A percentile compares a stretch with the other conserved stretches of the same genome.
Evolutionary conservation across 305 asterid species (phyloP).

Genomic region (Plantago rigida): DNA sequence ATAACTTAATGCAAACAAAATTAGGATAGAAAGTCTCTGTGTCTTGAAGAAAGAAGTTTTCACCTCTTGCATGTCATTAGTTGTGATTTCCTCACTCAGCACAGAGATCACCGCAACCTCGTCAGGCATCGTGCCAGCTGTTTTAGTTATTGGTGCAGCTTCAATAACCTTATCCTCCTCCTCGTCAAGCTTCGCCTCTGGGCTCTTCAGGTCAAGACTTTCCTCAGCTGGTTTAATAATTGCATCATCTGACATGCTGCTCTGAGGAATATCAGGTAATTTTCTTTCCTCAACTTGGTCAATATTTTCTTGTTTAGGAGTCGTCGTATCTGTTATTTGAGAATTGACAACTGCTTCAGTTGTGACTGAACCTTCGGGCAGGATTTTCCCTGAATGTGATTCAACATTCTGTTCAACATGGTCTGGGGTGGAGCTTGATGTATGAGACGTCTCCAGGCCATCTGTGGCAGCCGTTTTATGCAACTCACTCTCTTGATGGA

Average conservation of each 20-base stretch:
- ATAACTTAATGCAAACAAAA: slow-evolving; percentile 23
- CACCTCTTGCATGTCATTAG: slow-evolving; percentile 46
- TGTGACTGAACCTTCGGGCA: slow-evolving; percentile 32
- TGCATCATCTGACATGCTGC: slow-evolving; percentile 37
- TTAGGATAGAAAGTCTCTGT: slow-evolving; percentile 1
- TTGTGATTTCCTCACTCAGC: slow-evolving; percentile 31
- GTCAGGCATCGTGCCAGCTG: slow-evolving; percentile 29
- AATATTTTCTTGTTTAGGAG: slow-evolving; percentile 31
- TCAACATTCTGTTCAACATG: slow-evolving; percentile 36
- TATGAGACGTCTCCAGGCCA: slow-evolving; percentile 30
- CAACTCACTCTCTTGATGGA: slow-evolving; percentile 29
- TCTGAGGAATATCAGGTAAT: slow-evolving; percentile 31
- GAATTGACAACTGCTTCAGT: slow-evolving; percentile 34
- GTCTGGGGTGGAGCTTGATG: slow-evolving; percentile 31
- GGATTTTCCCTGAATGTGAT: slow-evolving; percentile 32
- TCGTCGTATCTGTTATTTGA: slow-evolving; percentile 35
- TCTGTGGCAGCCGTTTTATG: slow-evolving; percentile 25
- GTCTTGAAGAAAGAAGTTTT: slow-evolving; percentile 17
- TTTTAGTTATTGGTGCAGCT: slow-evolving; percentile 24
- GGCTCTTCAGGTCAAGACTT: slow-evolving; percentile 32
- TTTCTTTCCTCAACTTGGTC: slow-evolving; percentile 34
- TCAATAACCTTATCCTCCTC: slow-evolving; percentile 41
- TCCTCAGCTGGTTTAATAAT: slow-evolving; percentile 40
- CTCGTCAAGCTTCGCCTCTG: slow-evolving; percentile 32
- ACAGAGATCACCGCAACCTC: slow-evolving; percentile 34